A percentile compares a stretch with the other conserved stretches of the same genome.
Evolutionary conservation across 1,284 basidiomycete genomes (phyloP).

Genomic region (Ceratobasidium papillatum): DNA sequence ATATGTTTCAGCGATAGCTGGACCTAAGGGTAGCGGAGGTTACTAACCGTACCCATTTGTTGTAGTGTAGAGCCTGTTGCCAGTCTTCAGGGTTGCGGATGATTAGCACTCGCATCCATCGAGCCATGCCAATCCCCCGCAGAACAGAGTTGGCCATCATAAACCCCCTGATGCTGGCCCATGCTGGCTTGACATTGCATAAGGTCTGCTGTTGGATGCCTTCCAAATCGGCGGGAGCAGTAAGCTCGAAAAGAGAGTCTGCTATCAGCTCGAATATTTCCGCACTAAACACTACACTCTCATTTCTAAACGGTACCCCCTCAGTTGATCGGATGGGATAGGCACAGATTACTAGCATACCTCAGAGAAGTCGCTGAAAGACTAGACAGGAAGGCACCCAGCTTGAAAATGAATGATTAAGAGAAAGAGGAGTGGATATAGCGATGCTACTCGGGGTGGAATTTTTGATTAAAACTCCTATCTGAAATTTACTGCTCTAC

Average conservation of each 20-base stretch:
- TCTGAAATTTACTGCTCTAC: not conserved
- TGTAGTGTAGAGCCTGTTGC: not conserved
- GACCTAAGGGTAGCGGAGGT: not conserved
- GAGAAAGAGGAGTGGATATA: not conserved
- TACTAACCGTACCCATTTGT: constrained; percentile 4
- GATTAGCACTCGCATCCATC: constrained; percentile 18
- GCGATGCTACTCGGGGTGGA: too few species aligned
- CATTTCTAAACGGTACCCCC: not conserved
- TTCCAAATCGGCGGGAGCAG: not conserved
- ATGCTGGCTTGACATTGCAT: constrained; percentile 13
- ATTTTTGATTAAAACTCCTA: not conserved
- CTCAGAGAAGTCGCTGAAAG: not conserved
- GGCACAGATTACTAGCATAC: not conserved
- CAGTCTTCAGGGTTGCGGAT: constrained; percentile 14
- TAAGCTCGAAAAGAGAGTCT: constrained; percentile 14
- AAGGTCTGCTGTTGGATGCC: not conserved
- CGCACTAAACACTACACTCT: not conserved
- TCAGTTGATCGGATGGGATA: not conserved
- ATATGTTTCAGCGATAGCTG: not conserved
- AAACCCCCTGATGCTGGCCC: constrained; percentile 18
- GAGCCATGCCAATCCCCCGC: not conserved
- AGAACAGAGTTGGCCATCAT: not conserved
- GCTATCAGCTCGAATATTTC: constrained; percentile 17
- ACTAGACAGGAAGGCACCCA: not conserved
- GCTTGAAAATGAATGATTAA: not conserved